Evolutionary conservation across 768 basidiomycete species (phyloP).

Genomic region (Tricholoma furcatifolium): DNA sequence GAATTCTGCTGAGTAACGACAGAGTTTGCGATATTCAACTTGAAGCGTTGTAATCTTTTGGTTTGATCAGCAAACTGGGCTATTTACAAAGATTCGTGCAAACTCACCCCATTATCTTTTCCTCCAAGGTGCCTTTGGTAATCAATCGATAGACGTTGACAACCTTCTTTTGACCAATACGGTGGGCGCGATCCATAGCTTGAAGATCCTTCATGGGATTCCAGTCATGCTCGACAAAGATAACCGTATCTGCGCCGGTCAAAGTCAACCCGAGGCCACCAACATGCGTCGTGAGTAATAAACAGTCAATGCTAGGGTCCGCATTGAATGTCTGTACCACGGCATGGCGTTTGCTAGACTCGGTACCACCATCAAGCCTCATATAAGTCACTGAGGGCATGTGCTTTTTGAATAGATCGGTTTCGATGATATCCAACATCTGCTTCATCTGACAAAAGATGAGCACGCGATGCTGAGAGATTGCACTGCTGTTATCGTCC

Average conservation of each 20-base stretch:
- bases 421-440: slow-evolving; percentile 98
- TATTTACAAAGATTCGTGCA: background rate
- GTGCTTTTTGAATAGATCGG: slow-evolving; percentile 82
- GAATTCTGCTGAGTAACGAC: slow-evolving; percentile 98
- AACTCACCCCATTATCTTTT: slow-evolving; percentile 98
- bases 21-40: slow-evolving; percentile 95
- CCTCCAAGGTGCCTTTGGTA: slow-evolving; percentile 95
- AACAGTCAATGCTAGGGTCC: slow-evolving; percentile 95
- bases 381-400: slow-evolving; percentile 99
- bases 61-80: slow-evolving; percentile 4
- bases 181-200: slow-evolving; percentile 98
- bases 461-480: slow-evolving; percentile 96
- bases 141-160: slow-evolving; percentile 98
- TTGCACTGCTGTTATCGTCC: slow-evolving; percentile 51
- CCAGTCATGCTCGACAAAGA: slow-evolving; percentile 99
- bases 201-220: slow-evolving; percentile 99
- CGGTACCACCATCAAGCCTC: slow-evolving; percentile 93
- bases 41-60: slow-evolving; percentile 93
- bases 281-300: slow-evolving; percentile 94
- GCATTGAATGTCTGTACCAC: slow-evolving; percentile 98
- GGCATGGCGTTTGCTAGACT: slow-evolving; percentile 91
- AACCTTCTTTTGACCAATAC: slow-evolving; percentile 97
- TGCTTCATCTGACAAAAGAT: slow-evolving; percentile 99
- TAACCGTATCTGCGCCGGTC: slow-evolving; percentile 98
- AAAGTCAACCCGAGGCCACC: slow-evolving; percentile 94